phyloP scores from a whole-genome alignment of 148 eudicot genomes.

The Nyssa sinensis region DNA sequence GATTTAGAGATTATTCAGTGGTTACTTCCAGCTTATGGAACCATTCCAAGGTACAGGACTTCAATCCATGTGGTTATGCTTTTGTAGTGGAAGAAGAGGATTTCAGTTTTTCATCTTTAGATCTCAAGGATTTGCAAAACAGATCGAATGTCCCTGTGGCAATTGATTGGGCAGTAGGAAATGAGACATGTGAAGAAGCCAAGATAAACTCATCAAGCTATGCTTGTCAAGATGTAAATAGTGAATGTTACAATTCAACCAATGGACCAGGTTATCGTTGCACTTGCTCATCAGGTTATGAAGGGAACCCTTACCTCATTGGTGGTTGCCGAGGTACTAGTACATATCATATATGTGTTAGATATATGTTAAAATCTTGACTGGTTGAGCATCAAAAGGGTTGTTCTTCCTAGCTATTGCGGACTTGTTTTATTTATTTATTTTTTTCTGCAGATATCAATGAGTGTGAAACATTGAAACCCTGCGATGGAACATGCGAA shows the following conservation, averaged over 20 bases:
- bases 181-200: conserved; percentile 4
- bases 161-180: conserved; percentile 15
- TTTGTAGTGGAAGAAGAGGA: background rate
- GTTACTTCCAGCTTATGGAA: background rate
- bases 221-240: conserved; percentile 10
- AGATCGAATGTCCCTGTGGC: background rate
- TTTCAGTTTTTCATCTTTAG: background rate
- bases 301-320: conserved; percentile 15
- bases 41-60: background rate
- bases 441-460: background rate
- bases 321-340: conserved; percentile 15
- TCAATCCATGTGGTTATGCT: conserved; percentile 14
- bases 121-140: background rate
- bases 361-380: too few relatives aligned
- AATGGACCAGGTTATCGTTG: conserved; percentile 6
- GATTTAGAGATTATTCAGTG: background rate
- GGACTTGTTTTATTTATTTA: too few relatives aligned
- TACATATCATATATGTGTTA: background rate
- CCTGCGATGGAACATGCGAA: background rate
- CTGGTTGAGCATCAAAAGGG: too few relatives aligned
- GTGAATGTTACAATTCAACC: conserved; percentile 4
- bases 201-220: background rate
- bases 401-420: too few relatives aligned
- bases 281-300: conserved; percentile 11
- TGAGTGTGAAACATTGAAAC: background rate